These are phyloP conservation scores for Solanum habrochaites DNA, from an alignment of 257 asterid species.

Conservation along the genomic window DNA sequence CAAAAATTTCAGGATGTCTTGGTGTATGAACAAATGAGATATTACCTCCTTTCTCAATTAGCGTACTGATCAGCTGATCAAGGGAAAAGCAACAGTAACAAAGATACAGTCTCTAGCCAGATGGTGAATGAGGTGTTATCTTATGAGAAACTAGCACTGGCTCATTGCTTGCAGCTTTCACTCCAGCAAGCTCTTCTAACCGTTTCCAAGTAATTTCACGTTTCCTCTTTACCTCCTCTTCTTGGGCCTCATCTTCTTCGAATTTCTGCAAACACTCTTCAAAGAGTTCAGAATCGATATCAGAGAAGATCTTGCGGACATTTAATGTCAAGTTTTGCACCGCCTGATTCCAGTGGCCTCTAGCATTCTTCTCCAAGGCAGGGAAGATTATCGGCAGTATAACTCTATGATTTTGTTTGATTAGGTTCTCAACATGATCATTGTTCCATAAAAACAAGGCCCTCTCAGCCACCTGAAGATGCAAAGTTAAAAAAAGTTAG, in stretches of 20 bases:
- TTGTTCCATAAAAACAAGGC: constrained; percentile 74
- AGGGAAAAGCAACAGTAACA: constrained; percentile 4
- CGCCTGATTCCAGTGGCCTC: constrained; percentile 69
- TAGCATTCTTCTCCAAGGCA: constrained; percentile 52
- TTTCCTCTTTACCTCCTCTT: constrained; percentile 30
- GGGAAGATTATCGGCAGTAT: constrained; percentile 63
- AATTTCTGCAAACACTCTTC: constrained; percentile 51
- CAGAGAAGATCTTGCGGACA: constrained; percentile 55
- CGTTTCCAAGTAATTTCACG: constrained; percentile 64
- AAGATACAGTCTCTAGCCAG: constrained; percentile 24
- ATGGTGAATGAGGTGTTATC: constrained; percentile 14
- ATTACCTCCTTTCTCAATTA: constrained; percentile 18
- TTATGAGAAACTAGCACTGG: constrained; percentile 25
- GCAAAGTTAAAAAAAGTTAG: not conserved
- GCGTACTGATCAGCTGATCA: constrained; percentile 12
- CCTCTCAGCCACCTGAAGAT: constrained; percentile 68
- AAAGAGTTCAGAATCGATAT: constrained; percentile 50
- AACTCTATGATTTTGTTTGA: constrained; percentile 59
- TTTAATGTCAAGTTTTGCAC: constrained; percentile 63
- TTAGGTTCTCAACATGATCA: constrained; percentile 53
- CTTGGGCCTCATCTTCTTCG: constrained; percentile 44
- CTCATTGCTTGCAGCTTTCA: constrained; percentile 31
- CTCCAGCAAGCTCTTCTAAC: constrained; percentile 51
- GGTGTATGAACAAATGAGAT: constrained; percentile 13
- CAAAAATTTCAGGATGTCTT: constrained; percentile 13